A percentile compares a stretch with the other conserved stretches of the same genome.
phyloP scores from a whole-genome alignment of 2,329 filamentous ascomycete species.

The Aspergillus calidoustus region DNA sequence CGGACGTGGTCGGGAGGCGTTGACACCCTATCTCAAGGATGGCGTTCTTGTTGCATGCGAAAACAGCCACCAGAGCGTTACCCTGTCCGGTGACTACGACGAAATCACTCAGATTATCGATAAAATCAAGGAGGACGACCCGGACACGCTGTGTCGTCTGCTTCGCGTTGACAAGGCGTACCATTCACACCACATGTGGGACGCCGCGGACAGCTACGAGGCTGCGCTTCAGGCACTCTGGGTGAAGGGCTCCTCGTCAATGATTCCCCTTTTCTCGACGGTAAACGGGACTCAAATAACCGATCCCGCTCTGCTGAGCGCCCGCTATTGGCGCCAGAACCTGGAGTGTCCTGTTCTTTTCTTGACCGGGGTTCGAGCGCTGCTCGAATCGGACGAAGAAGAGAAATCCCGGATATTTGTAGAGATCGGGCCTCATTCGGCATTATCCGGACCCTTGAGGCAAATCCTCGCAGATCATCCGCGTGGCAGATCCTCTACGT shows the following conservation, averaged over 20 bases:
- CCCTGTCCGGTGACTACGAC: constrained; percentile 23
- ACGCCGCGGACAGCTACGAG: not conserved
- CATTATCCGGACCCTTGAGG: constrained; percentile 36
- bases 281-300: not conserved
- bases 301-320: not conserved
- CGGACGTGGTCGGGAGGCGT: constrained; percentile 15
- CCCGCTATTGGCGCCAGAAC: constrained; percentile 21
- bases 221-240: not conserved
- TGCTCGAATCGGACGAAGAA: not conserved
- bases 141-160: constrained; percentile 14
- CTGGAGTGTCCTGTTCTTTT: constrained; percentile 26
- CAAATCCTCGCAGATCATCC: constrained; percentile 20
- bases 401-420: not conserved
- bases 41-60: constrained; percentile 25
- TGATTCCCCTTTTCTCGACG: constrained; percentile 15
- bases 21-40: constrained; percentile 7
- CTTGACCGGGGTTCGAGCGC: constrained; percentile 2
- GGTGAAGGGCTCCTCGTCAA: not conserved
- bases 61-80: constrained; percentile 23
- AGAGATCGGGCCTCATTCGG: constrained; percentile 40
- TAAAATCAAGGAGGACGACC: constrained; percentile 16
- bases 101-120: constrained; percentile 5
- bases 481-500: not conserved
- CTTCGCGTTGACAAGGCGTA: constrained; percentile 28
- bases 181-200: constrained; percentile 28